These are phyloP conservation scores for Xylaria sp. DNA, from an alignment of 2,329 filamentous ascomycete genomes.

Conservation along the genomic window DNA sequence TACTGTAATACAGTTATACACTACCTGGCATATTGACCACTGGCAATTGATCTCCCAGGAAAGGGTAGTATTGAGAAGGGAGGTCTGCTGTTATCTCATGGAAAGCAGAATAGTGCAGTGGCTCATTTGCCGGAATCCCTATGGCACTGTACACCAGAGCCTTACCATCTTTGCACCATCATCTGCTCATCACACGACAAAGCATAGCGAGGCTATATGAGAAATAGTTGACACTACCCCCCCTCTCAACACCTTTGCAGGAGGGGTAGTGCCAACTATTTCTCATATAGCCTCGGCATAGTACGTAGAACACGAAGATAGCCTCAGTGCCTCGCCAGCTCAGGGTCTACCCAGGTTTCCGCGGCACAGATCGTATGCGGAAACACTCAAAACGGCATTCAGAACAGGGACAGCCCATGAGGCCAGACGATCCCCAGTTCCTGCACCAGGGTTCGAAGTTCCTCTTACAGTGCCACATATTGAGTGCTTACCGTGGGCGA, in stretches of 20 bases:
- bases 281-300: no score
- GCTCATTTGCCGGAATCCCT: no score
- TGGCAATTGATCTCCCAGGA: no score
- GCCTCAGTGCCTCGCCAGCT: background rate
- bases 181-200: background rate
- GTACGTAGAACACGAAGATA: background rate
- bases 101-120: no score
- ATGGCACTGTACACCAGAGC: background rate
- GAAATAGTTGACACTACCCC: no score
- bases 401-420: background rate
- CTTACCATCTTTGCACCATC: background rate
- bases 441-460: constrained; percentile 2
- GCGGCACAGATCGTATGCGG: constrained; percentile 12
- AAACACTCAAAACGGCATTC: constrained; percentile 9
- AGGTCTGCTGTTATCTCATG: background rate
- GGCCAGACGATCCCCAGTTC: background rate
- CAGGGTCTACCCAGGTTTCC: background rate
- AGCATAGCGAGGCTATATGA: background rate
- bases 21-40: background rate
- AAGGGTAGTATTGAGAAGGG: background rate
- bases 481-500: constrained; percentile 3
- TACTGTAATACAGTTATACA: background rate
- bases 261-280: no score
- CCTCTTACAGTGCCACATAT: background rate
- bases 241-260: no score